Evolutionary conservation across 2,329 filamentous ascomycete species (phyloP).

Genomic region (Aphanoascus verrucosus): DNA sequence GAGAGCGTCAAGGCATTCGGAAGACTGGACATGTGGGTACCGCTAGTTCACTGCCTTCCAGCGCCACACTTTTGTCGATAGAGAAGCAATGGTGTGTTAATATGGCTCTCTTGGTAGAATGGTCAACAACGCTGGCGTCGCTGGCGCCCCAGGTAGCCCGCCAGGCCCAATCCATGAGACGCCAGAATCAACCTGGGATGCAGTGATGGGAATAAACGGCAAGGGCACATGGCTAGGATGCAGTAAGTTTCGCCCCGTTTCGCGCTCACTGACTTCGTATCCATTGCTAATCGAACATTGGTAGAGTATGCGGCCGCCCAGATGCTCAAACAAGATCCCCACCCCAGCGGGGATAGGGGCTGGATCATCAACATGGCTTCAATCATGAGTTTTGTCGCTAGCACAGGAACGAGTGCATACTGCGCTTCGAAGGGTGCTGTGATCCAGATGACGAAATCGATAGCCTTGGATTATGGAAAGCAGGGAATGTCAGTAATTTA

Average conservation of each 20-base stretch:
- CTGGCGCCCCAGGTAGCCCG: slow-evolving; percentile 3
- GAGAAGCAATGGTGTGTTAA: no score
- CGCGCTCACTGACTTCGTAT: background rate
- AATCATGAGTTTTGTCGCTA: slow-evolving; percentile 24
- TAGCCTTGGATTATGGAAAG: slow-evolving; percentile 42
- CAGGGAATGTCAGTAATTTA: slow-evolving; percentile 32
- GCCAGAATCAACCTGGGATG: slow-evolving; percentile 38
- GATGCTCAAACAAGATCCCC: slow-evolving; percentile 32
- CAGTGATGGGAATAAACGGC: slow-evolving; percentile 28
- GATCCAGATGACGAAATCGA: slow-evolving; percentile 39
- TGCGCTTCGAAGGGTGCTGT: slow-evolving; percentile 43
- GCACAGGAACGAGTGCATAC: slow-evolving; percentile 27
- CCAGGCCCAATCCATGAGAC: slow-evolving; percentile 38
- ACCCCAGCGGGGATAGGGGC: slow-evolving; percentile 25
- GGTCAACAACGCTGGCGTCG: slow-evolving; percentile 44
- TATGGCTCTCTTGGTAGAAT: slow-evolving; percentile 24
- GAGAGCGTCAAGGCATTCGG: slow-evolving; percentile 30
- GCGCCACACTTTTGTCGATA: no score
- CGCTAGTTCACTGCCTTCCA: background rate
- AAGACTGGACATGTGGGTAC: slow-evolving; percentile 36
- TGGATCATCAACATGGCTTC: slow-evolving; percentile 31
- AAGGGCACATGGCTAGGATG: slow-evolving; percentile 35
- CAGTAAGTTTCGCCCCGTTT: slow-evolving; percentile 17
- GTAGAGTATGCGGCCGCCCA: slow-evolving; percentile 28
- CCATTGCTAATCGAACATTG: background rate